These are phyloP conservation scores for Ogataea angusta DNA, from an alignment of 805 yeast genomes.

Conservation along the genomic window DNA sequence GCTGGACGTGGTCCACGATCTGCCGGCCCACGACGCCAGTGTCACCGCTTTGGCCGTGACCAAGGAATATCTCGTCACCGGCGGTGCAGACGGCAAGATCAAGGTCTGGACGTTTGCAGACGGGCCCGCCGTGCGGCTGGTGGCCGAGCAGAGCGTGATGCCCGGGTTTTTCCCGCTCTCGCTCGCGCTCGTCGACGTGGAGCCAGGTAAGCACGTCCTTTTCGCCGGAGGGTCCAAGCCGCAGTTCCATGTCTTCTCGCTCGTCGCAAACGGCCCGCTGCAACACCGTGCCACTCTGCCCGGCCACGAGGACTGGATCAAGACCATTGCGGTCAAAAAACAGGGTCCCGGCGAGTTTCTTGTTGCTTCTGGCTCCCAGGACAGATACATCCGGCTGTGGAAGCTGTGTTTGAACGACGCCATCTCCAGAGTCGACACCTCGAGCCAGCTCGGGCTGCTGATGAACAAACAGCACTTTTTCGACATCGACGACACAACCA, in stretches of 20 bases:
- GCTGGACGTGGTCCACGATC: constrained; percentile 32
- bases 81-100: constrained; percentile 61
- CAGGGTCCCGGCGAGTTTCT: constrained; percentile 51
- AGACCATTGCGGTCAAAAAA: constrained; percentile 60
- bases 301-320: constrained; percentile 98
- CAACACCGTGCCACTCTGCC: constrained; percentile 51
- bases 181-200: constrained; percentile 33
- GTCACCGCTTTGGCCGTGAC: constrained; percentile 51
- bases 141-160: constrained; percentile 35
- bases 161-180: constrained; percentile 50
- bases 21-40: constrained; percentile 45
- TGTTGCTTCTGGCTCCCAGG: constrained; percentile 90
- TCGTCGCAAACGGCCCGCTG: constrained; percentile 30
- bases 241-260: constrained; percentile 51
- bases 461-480: constrained; percentile 75
- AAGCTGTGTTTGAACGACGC: constrained; percentile 54
- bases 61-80: constrained; percentile 47
- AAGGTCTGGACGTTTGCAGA: constrained; percentile 43
- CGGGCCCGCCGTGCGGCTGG: constrained; percentile 21
- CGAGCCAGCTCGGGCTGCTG: constrained; percentile 47
- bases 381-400: constrained; percentile 90
- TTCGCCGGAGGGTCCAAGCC: constrained; percentile 74
- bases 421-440: constrained; percentile 57
- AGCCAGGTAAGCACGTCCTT: constrained; percentile 39
- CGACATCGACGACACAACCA: constrained; percentile 30